Evolutionary conservation across 306 rosid genomes (phyloP).

Genomic region (Rosa chinensis): DNA sequence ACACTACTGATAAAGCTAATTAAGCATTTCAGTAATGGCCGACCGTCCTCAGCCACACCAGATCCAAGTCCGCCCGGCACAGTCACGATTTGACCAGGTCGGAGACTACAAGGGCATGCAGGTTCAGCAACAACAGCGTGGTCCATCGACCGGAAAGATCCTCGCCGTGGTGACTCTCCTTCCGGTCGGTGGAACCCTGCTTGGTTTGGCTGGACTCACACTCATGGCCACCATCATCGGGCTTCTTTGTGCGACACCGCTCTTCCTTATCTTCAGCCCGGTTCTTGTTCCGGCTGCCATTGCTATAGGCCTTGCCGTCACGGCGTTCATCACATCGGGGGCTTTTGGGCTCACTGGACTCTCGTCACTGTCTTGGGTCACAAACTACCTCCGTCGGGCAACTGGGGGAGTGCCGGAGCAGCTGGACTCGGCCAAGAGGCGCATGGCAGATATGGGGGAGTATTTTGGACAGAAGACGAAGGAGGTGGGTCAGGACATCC

Average conservation of each 20-base stretch:
- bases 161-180: constrained; percentile 40
- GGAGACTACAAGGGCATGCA: constrained; percentile 5
- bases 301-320: constrained; percentile 45
- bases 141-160: constrained; percentile 49
- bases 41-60: constrained; percentile 63
- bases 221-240: constrained; percentile 55
- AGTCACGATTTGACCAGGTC: constrained; percentile 17
- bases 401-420: constrained; percentile 42
- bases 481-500: constrained; percentile 75
- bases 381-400: constrained; percentile 31
- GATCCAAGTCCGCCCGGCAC: constrained; percentile 58
- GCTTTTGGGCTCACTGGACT: constrained; percentile 61
- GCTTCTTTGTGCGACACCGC: constrained; percentile 45
- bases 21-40: constrained; percentile 37
- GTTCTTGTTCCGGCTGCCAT: constrained; percentile 65
- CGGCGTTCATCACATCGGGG: constrained; percentile 48
- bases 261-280: constrained; percentile 75
- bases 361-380: constrained; percentile 66
- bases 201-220: constrained; percentile 49
- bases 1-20: background rate
- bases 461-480: constrained; percentile 77
- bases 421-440: constrained; percentile 48
- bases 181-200: constrained; percentile 56
- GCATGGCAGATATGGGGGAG: constrained; percentile 50
- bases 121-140: background rate